Base-by-base conservation (phyloP, 106 monocot genomes). In the Platanthera guangdongensis region DNA sequence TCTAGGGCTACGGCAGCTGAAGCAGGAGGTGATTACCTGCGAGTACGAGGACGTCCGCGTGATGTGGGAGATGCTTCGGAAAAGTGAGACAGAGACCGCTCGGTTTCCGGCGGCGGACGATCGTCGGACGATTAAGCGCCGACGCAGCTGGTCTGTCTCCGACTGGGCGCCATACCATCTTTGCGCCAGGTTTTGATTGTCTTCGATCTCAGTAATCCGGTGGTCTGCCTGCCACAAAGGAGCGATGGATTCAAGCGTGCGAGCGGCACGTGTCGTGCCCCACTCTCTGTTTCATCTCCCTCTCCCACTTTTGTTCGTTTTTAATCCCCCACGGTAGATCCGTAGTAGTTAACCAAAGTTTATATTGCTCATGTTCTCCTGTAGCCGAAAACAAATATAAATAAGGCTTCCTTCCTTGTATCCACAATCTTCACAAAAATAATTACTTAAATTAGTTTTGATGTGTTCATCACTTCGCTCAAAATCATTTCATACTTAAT, bases 11-110 rank as follows among this genome's bases (percentile, higher is more conserved):
- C 15, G 25, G 63, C 51, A 64, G 80, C 72, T 84, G 76, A 80
- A 67, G 80, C 60, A 80, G 51, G 84, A 84, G 76, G 84, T 84
- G 76, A 51, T 72, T 59, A 80, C 80, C 62, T 84, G 84, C 73
- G 84, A 84, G 84, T 84, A 84, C 76, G 84, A 80, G 76, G 84
- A 84, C 52, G 80, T 84, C 49, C 84, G 63, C 47, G 80, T 84
- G 72, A 84, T 84, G 84, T 84, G 84, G 84, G 84, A 84, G 70
- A 84, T 84, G 80, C 76, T 84, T 63, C 70, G 80, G 57, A 70
- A 64, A 51, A n/a, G 47, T 25, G 74, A 80, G 16, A 32, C 53
- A 12, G 69, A n/a, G 53, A 9, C 54, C 15, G 52, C 11, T 11
- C 5, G 47, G 1, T 51, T 11, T 68, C 68, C 53, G 52, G 14